These are phyloP conservation scores for Cicer judaicum DNA, from an alignment of 306 rosid species.

Conservation along the genomic window DNA sequence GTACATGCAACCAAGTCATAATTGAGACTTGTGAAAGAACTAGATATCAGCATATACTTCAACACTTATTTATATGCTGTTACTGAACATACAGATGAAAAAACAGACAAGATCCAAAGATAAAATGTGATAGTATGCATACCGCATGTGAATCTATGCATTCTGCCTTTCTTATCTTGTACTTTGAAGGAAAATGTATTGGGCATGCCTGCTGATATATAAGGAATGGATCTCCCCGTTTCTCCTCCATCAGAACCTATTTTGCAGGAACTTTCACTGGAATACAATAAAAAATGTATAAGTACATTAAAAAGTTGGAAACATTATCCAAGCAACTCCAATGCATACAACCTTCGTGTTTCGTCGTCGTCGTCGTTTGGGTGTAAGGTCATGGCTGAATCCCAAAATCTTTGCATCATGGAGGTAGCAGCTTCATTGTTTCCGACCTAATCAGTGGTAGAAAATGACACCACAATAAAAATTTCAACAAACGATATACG, in stretches of 20 bases:
- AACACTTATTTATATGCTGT: constrained; percentile 29
- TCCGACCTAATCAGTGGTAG: constrained; percentile 67
- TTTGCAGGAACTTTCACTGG: constrained; percentile 82
- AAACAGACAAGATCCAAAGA: constrained; percentile 10
- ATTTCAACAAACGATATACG: background rate
- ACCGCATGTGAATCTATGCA: constrained; percentile 95
- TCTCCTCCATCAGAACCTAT: constrained; percentile 90
- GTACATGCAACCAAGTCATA: constrained; percentile 20
- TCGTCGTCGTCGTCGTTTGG: constrained; percentile 86
- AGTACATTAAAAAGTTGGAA: constrained; percentile 38
- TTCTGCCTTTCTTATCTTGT: constrained; percentile 86
- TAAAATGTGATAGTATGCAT: constrained; percentile 49
- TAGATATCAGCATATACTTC: constrained; percentile 21
- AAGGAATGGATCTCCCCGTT: constrained; percentile 64
- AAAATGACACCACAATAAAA: constrained; percentile 35
- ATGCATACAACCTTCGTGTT: constrained; percentile 65
- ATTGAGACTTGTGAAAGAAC: constrained; percentile 33
- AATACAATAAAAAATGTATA: constrained; percentile 41
- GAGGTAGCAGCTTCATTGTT: constrained; percentile 75
- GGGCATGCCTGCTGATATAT: constrained; percentile 54
- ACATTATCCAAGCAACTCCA: constrained; percentile 15
- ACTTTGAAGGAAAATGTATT: constrained; percentile 78
- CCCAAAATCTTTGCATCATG: constrained; percentile 98
- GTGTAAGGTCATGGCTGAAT: constrained; percentile 87
- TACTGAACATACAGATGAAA: constrained; percentile 35